Evolutionary conservation across 345 rosid species (phyloP).

Genomic region (Eucalyptus grandis): DNA sequence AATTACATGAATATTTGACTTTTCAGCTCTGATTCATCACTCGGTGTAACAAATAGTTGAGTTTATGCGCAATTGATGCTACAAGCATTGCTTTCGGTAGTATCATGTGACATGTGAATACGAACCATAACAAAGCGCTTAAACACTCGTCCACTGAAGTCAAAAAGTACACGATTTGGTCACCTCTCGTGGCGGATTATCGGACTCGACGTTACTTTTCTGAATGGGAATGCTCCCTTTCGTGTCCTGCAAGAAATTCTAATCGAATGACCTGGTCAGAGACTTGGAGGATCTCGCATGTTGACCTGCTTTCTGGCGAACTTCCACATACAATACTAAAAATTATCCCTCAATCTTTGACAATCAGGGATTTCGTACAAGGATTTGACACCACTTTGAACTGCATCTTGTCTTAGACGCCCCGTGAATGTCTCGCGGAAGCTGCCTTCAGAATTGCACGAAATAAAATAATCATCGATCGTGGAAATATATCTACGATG

Average conservation of each 20-base stretch:
- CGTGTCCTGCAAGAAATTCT: not conserved
- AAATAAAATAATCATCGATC: not conserved
- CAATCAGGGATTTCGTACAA: not conserved
- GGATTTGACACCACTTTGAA: not conserved
- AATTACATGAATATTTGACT: not conserved
- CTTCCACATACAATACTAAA: rapidly evolving
- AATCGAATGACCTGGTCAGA: not conserved
- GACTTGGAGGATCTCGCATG: not conserved
- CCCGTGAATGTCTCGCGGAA: not conserved
- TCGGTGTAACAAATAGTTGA: not conserved
- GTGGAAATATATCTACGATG: not conserved
- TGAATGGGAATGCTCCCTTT: not conserved
- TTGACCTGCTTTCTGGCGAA: not conserved
- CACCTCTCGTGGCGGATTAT: not conserved
- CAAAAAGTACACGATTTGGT: not conserved
- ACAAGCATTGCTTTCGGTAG: not conserved
- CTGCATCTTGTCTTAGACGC: not conserved
- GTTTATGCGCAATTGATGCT: not conserved
- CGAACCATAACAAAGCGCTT: rapidly evolving
- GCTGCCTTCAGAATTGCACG: not conserved
- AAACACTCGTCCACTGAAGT: not conserved
- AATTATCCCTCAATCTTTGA: not conserved
- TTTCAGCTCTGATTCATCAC: not conserved
- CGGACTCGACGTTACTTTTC: not conserved
- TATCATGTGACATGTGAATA: not conserved